Evolutionary conservation across 1,139 yeast genomes (phyloP).

Genomic region (Geotrichum europaeum): DNA sequence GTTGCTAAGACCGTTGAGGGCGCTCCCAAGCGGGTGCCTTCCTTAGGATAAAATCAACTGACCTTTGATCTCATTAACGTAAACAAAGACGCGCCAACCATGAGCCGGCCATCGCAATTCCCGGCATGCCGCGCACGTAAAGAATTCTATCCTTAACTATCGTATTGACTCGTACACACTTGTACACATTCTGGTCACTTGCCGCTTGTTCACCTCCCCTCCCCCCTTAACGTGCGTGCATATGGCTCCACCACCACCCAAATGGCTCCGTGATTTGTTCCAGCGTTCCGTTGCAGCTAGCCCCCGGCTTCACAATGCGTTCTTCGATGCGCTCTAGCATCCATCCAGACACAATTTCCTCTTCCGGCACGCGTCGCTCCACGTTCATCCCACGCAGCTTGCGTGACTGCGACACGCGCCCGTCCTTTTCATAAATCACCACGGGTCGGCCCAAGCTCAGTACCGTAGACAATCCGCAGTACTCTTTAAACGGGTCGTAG

Average conservation of each 20-base stretch:
- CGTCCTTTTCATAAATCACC: conserved; percentile 7
- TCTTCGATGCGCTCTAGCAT: conserved; percentile 8
- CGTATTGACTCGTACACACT: not conserved
- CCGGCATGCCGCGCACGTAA: not conserved
- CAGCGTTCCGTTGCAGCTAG: not conserved
- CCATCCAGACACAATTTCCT: conserved; percentile 15
- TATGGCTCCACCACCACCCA: conserved; percentile 16
- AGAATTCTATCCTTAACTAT: not conserved
- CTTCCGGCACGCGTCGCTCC: conserved; percentile 9
- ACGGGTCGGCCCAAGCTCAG: conserved; percentile 15
- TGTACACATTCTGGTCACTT: not conserved
- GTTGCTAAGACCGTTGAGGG: too few relatives aligned
- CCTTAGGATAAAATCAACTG: not conserved
- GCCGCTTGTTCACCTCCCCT: not conserved
- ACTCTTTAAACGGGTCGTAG: conserved; percentile 20
- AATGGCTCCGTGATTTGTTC: not conserved
- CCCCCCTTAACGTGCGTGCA: not conserved
- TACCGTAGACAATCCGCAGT: conserved; percentile 21
- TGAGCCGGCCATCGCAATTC: not conserved
- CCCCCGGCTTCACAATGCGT: not conserved
- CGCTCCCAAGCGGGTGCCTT: not conserved
- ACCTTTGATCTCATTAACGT: not conserved
- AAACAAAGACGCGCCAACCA: not conserved
- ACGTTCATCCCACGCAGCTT: not conserved
- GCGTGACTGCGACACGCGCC: not conserved